phyloP scores from a whole-genome alignment of 805 yeast species.

The Blastobotrys terrestris region DNA sequence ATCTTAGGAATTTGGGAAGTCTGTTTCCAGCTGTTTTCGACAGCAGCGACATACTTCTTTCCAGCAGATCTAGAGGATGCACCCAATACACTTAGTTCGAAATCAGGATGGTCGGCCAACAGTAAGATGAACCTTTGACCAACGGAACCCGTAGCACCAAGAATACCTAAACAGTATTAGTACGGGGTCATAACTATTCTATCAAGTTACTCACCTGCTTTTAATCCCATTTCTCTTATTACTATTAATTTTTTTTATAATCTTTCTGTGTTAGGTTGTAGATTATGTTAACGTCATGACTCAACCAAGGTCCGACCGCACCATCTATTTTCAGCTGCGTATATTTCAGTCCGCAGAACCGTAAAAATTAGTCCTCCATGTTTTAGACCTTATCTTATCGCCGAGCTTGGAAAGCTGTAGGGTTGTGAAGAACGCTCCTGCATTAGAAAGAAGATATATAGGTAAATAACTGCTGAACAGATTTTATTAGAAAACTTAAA shows the following conservation, averaged over 20 bases:
- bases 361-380: too few species aligned
- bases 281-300: background rate
- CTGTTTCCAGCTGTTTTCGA: slow-evolving; percentile 75
- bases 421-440: too few species aligned
- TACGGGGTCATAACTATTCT: background rate
- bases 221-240: slow-evolving; percentile 1
- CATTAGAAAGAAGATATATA: too few species aligned
- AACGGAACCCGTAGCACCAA: slow-evolving; percentile 97
- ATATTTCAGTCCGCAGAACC: too few species aligned
- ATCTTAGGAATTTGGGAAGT: slow-evolving; percentile 69
- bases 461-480: too few species aligned
- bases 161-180: slow-evolving; percentile 52
- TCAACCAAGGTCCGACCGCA: too few species aligned
- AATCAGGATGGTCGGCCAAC: slow-evolving; percentile 81
- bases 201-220: background rate
- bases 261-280: background rate
- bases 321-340: too few species aligned
- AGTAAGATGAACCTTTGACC: slow-evolving; percentile 92
- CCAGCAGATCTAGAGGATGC: slow-evolving; percentile 96
- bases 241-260: background rate
- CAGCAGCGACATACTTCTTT: slow-evolving; percentile 75
- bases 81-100: slow-evolving; percentile 78
- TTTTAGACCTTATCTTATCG: too few species aligned
- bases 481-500: too few species aligned
- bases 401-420: too few species aligned